phyloP scores from a whole-genome alignment of 179 eudicot genomes.

The Silene noctiflora region DNA sequence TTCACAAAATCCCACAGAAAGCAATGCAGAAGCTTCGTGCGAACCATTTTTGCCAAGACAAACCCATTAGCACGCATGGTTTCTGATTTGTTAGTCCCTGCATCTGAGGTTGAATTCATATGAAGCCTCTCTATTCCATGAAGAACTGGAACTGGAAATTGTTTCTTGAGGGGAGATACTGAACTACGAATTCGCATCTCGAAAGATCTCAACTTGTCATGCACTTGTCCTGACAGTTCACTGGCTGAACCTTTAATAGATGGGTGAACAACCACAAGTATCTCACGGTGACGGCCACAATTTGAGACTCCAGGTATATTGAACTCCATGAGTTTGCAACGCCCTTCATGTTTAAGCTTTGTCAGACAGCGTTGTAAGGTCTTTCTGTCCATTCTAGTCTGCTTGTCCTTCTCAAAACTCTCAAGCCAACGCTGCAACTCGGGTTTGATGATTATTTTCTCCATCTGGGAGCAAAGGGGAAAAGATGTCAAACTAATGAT shows the following conservation, averaged over 20 bases:
- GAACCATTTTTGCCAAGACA: constrained; percentile 87
- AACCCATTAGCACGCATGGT: constrained; percentile 80
- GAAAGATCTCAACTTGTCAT: constrained; percentile 69
- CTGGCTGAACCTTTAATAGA: constrained; percentile 51
- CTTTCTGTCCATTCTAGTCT: constrained; percentile 67
- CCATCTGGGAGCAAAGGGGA: constrained; percentile 44
- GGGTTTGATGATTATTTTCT: constrained; percentile 67
- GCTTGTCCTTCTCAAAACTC: constrained; percentile 65
- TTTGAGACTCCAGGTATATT: constrained; percentile 75
- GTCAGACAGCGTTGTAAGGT: constrained; percentile 64
- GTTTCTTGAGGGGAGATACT: constrained; percentile 48
- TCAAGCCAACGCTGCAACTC: constrained; percentile 82
- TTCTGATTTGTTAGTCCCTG: constrained; percentile 52
- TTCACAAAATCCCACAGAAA: constrained; percentile 68
- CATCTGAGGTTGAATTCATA: constrained; percentile 35
- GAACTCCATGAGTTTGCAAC: constrained; percentile 57
- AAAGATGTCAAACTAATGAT: not conserved
- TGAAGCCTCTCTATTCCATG: constrained; percentile 63
- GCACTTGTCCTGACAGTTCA: constrained; percentile 67
- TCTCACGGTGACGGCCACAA: constrained; percentile 55
- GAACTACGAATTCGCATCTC: constrained; percentile 59
- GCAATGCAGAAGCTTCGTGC: constrained; percentile 70
- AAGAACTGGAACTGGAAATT: constrained; percentile 52
- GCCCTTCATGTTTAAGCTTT: constrained; percentile 74
- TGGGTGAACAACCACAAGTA: constrained; percentile 70